Evolutionary conservation across 2,329 filamentous ascomycete species (phyloP).

Genomic region (Fusarium sp.): DNA sequence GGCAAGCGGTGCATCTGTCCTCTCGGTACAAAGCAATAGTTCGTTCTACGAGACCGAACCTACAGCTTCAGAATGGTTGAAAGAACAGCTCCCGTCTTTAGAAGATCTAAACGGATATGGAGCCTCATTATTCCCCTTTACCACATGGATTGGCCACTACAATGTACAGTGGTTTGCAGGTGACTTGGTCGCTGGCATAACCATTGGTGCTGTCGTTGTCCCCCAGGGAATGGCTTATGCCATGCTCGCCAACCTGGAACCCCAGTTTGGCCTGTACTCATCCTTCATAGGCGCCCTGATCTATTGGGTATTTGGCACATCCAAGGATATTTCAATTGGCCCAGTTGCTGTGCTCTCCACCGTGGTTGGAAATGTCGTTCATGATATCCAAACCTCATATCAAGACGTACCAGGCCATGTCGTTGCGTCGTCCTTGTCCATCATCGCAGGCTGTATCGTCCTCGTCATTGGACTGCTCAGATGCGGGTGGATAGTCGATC

Average conservation of each 20-base stretch:
- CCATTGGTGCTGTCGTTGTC: conserved; percentile 76
- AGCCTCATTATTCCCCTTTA: conserved; percentile 82
- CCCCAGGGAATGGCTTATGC: conserved; percentile 98
- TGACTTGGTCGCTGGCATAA: conserved; percentile 81
- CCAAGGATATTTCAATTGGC: conserved; percentile 97
- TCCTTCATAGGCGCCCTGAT: conserved; percentile 95
- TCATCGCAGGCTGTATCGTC: conserved; percentile 82
- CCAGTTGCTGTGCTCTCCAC: conserved; percentile 97
- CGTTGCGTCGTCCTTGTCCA: conserved; percentile 79
- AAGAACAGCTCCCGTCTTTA: conserved; percentile 67
- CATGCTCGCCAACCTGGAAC: conserved; percentile 78
- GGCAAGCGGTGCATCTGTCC: conserved; percentile 79
- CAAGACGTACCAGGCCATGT: conserved; percentile 69
- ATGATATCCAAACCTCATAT: conserved; percentile 64
- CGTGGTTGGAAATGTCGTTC: conserved; percentile 83
- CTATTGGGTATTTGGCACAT: conserved; percentile 98
- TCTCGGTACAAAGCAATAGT: conserved; percentile 76
- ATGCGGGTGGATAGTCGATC: conserved; percentile 88
- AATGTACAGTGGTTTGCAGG: conserved; percentile 89
- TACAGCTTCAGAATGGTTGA: conserved; percentile 76
- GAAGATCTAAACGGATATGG: conserved; percentile 68
- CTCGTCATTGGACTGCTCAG: conserved; percentile 80
- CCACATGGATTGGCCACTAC: conserved; percentile 88
- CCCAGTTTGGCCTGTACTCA: conserved; percentile 83
- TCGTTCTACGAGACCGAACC: conserved; percentile 87